Conservation (phyloP, 306 rosid species). For the Senna tora region DNA sequence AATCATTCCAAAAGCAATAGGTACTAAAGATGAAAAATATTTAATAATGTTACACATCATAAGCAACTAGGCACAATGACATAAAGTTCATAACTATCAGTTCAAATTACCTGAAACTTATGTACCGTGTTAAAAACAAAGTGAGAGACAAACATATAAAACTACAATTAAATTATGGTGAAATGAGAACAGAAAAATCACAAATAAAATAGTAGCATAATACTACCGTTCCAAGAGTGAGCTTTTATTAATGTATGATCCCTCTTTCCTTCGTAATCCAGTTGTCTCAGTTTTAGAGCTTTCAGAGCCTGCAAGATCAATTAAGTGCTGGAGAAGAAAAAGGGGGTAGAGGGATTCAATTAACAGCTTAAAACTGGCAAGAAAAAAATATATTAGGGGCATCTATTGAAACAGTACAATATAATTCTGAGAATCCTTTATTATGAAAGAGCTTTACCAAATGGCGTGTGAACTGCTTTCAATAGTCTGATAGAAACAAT, state of each 20-base stretch:
- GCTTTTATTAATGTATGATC: conserved; percentile 88
- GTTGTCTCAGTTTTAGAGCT: conserved; percentile 90
- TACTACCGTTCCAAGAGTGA: conserved; percentile 89
- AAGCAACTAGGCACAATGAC: conserved; percentile 5
- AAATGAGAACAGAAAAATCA: conserved; percentile 18
- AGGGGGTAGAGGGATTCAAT: conserved; percentile 31
- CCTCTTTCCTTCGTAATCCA: conserved; percentile 89
- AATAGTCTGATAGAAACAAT: conserved; percentile 60
- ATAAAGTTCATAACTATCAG: conserved; percentile 9
- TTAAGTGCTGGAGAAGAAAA: conserved; percentile 73
- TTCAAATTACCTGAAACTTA: conserved; percentile 1
- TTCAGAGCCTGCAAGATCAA: conserved; percentile 96
- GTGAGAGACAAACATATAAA: conserved; percentile 2
- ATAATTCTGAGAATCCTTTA: conserved; percentile 8
- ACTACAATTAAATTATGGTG: conserved; percentile 2
- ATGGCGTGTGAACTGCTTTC: conserved; percentile 82
- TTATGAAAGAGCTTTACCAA: conserved; percentile 53
- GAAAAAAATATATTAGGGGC: neutral
- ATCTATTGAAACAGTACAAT: conserved; percentile 9
- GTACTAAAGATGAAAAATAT: neutral
- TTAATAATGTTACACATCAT: neutral
- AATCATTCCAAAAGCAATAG: conserved; percentile 9
- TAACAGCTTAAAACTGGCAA: conserved; percentile 16
- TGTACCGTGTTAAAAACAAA: neutral
- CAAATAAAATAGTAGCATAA: conserved; percentile 21